Base-by-base conservation (phyloP, 345 rosid species). In the Salix koriyanagi region DNA sequence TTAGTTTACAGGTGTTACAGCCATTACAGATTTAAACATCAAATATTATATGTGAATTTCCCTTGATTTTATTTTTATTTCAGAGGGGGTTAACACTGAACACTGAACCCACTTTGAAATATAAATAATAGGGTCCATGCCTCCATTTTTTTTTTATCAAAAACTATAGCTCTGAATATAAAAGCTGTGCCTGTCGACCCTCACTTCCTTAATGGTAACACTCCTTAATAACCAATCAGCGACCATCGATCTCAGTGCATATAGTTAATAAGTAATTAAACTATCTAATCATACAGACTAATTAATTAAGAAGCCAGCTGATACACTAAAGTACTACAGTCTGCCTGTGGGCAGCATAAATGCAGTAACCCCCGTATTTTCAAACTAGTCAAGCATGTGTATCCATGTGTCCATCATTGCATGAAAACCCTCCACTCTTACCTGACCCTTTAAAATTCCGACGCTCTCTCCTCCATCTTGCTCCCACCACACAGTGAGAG, bases 381-480 rank as follows among this genome's bases (percentile, higher is more conserved):
- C 26, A 19, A 34, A 66, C 37, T 7, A 71, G 79, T 36, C 26
- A 36, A 72, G 81, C 84, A 70, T 67, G 84, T 76, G 87, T 72
- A 74, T 80, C 83, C 85, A 82, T 75, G 77, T 77, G 81, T 67
- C 61, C 61, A 64, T 76, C 62, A 69, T 37, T 65, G 73, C 75
- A 61, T 62, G 32, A 67, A 69, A 76, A 72, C 34, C 34, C 39
- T 78, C 72, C 80, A 83, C 23, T 23, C 48, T 54, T 28, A 4
- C 52, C 12, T 25, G 50, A 16, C 39, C 65, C 58, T 76, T 76
- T 14, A 71, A 71, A 71, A 6, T 15, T 28, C 60, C 23, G 19
- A 19, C n/a, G 28, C 10, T 13, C 73, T 15, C 32, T 28, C 26
- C 11, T n/a, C 62, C 26, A n/a, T 28, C 1, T 19, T 16, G 5